A percentile compares a stretch with the other conserved stretches of the same genome.
phyloP scores from a whole-genome alignment of 225 moss, liverwort and hornwort species.

The Climacium dendroides region DNA sequence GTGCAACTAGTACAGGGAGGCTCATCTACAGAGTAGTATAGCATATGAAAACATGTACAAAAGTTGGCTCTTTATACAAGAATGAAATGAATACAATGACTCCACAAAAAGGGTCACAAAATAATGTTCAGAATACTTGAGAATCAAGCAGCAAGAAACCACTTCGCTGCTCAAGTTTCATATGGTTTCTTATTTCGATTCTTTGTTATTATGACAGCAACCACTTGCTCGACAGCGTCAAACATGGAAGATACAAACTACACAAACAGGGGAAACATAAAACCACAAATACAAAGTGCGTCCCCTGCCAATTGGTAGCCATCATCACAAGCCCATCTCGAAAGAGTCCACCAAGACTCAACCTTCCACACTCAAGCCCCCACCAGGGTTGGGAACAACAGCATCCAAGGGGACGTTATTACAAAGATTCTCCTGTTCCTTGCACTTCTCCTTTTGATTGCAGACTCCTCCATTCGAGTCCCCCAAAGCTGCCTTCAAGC shows the following conservation, averaged over 20 bases:
- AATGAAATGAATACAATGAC: neutral
- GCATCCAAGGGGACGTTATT: neutral
- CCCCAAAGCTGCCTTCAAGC: constrained; percentile 18
- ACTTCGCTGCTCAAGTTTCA: neutral
- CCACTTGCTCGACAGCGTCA: neutral
- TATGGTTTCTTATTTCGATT: neutral
- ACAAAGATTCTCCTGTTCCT: neutral
- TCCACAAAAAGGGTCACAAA: neutral
- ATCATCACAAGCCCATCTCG: neutral
- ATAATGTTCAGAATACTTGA: neutral
- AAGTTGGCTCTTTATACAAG: neutral
- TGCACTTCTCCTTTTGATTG: neutral
- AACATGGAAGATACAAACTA: neutral
- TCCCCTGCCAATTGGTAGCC: neutral
- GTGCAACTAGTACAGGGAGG: neutral
- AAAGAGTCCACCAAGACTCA: neutral
- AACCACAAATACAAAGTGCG: neutral
- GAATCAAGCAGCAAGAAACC: neutral
- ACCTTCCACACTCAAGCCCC: constrained; percentile 4
- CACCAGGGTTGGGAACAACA: neutral
- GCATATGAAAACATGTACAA: neutral
- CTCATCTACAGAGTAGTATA: too few species aligned
- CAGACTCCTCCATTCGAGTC: neutral
- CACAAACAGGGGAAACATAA: neutral
- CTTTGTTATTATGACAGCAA: neutral